Percentiles rank a stretch among this genome's conserved stretches.
Evolutionary conservation across 371 early-diverging fungal genomes (phyloP).

Genomic region (Sporodiniella umbellata): DNA sequence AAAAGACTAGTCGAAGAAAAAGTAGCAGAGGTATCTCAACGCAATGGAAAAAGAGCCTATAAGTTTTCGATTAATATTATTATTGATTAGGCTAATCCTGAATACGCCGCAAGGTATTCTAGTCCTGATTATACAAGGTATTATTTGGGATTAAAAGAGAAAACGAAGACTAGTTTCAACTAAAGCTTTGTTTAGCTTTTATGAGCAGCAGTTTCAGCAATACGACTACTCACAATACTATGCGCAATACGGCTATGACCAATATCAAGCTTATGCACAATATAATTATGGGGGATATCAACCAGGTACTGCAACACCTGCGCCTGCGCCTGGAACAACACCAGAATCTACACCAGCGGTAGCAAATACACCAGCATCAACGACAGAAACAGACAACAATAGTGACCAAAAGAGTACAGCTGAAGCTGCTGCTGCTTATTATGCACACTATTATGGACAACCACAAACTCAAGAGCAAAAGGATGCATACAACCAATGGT

Average conservation of each 20-base stretch:
- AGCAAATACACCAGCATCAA: not conserved
- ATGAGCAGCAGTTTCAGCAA: conserved; percentile 15
- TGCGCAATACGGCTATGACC: conserved; percentile 38
- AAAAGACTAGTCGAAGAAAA: conserved; percentile 58
- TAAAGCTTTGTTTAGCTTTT: conserved; percentile 7
- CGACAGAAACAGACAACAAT: conserved; percentile 2
- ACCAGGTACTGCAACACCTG: too few species aligned
- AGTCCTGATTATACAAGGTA: not conserved
- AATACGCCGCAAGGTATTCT: conserved; percentile 21
- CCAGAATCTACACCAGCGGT: not conserved
- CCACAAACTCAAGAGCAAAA: conserved; percentile 31
- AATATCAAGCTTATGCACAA: conserved; percentile 30
- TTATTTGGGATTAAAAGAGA: conserved; percentile 28
- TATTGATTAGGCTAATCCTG: conserved; percentile 28
- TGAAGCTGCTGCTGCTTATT: conserved; percentile 22
- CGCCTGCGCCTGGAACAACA: conserved; percentile 4
- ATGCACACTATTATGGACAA: conserved; percentile 36
- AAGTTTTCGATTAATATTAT: conserved; percentile 3
- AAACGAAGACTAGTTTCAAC: conserved; percentile 16
- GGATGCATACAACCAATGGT: conserved; percentile 46
- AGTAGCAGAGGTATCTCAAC: conserved; percentile 45
- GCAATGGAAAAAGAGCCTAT: conserved; percentile 7
- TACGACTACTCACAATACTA: conserved; percentile 46
- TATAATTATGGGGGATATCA: conserved; percentile 27
- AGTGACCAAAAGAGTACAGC: conserved; percentile 4